phyloP scores from a whole-genome alignment of 768 basidiomycete genomes.

The Amanita rubescens region DNA sequence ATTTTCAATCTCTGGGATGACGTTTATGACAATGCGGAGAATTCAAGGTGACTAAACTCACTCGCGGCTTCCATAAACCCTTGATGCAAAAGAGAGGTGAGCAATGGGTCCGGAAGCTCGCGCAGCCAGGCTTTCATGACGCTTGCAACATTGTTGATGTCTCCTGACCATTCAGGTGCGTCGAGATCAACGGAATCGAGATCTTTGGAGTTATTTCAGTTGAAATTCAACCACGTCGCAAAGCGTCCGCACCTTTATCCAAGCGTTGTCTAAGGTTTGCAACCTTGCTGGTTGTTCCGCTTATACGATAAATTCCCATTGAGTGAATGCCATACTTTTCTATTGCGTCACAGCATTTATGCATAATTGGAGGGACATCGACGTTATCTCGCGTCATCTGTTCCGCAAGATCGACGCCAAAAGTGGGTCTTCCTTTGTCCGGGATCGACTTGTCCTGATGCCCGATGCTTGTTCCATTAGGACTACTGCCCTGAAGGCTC shows the following conservation, averaged over 20 bases:
- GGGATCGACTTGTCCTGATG: slow-evolving; percentile 21
- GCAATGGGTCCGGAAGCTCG: slow-evolving; percentile 89
- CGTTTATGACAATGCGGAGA: neutral
- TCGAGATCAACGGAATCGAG: slow-evolving; percentile 83
- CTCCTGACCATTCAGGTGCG: slow-evolving; percentile 82
- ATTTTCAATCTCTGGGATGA: slow-evolving; percentile 72
- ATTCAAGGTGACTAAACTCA: slow-evolving; percentile 34
- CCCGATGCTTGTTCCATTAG: slow-evolving; percentile 20
- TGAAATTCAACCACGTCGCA: no score
- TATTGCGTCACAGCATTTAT: slow-evolving; percentile 86
- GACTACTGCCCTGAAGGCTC: slow-evolving; percentile 6
- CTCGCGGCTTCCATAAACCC: slow-evolving; percentile 95
- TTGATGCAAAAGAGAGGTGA: slow-evolving; percentile 79
- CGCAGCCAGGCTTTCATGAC: slow-evolving; percentile 94
- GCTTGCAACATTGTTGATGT: slow-evolving; percentile 95
- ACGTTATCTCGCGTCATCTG: slow-evolving; percentile 89
- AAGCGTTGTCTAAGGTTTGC: slow-evolving; percentile 72
- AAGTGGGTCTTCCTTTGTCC: slow-evolving; percentile 75
- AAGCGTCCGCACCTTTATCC: slow-evolving; percentile 81
- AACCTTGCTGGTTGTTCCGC: slow-evolving; percentile 86
- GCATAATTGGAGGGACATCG: slow-evolving; percentile 82
- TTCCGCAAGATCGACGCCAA: slow-evolving; percentile 87
- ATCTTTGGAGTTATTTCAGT: slow-evolving; percentile 37
- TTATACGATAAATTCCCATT: slow-evolving; percentile 91
- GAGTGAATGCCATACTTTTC: slow-evolving; percentile 80